Evolutionary conservation across 169 alveolate genomes (phyloP), one percentile per base, ranked within the genome.

Genomic region (Ichthyophthirius multifiliis): DNA sequence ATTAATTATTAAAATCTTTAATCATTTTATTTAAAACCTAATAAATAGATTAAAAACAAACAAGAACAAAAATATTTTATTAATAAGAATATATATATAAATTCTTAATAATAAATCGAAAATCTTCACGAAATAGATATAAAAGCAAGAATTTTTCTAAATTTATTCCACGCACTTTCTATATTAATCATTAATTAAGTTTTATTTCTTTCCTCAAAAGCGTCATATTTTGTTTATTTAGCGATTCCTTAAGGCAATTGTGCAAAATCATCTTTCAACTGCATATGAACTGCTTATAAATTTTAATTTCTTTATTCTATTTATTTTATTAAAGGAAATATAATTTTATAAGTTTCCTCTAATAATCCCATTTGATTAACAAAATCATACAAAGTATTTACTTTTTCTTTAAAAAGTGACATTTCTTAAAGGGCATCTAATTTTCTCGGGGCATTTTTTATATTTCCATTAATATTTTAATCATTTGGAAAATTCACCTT

Each of bases 301-400:
- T 39, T 55, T 27, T 55, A 55, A 23, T 55, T 55, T 27, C 31
- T 55, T 55, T 55, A 27, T 23, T 55, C 71, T 10, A 55, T n/a
- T 18, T 55, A 23, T 55, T 55, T 55, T 15, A 55, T 55, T 55
- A 55, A 55, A 18, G 71, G 71, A 10, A 27, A 55, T 39, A 55
- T 55, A 34, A 55, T 55, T 55, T 55, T 55, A 23, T 55, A 55
- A 10, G 71, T 55, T 27, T 55, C 71, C 5, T 55, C 71, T 55
- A 55, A 7, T 23, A 55, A 27, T 1, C 43, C 71, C 31, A 55
- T 13, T 7, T 55, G 31, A 55, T 39, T 55, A 1, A 55, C 39
- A 23, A 39, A 27, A 27, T 55, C 71, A 27, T 55, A 55, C 9
- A 55, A 39, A 27, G 71, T 27, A 55, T 16, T 55, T 1, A 55